Evolutionary conservation across 768 basidiomycete genomes (phyloP).

Genomic region (Hebeloma cylindrosporum): DNA sequence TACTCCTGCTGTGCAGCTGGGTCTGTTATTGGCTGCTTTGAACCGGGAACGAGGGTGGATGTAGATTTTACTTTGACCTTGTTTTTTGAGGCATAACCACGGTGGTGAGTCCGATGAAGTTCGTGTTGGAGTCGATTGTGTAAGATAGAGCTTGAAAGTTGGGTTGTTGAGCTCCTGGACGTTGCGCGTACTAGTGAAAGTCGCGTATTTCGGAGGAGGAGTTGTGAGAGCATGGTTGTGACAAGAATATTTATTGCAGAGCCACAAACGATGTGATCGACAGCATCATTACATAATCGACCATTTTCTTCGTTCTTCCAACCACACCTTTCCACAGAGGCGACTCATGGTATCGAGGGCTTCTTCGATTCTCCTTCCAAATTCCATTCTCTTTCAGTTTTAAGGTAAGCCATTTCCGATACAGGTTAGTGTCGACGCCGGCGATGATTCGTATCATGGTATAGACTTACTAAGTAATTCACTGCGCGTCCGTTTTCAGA

Average conservation of each 20-base stretch:
- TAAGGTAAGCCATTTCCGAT: too few relatives aligned
- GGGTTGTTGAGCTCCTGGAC: not conserved
- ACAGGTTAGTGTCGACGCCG: too few relatives aligned
- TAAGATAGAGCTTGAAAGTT: not conserved
- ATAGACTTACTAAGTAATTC: too few relatives aligned
- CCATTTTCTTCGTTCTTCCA: too few relatives aligned
- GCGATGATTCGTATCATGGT: too few relatives aligned
- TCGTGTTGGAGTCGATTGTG: not conserved
- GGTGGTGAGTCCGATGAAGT: conserved; percentile 5
- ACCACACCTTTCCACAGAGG: too few relatives aligned
- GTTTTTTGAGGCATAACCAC: conserved; percentile 33
- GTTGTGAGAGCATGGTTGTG: conserved; percentile 1
- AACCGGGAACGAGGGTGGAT: conserved; percentile 62
- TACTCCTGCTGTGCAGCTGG: conserved; percentile 59
- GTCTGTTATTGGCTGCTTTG: conserved; percentile 58
- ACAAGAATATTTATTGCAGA: not conserved
- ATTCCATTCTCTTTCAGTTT: too few relatives aligned
- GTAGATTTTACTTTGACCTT: conserved; percentile 56
- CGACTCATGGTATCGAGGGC: too few relatives aligned
- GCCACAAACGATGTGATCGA: conserved; percentile 1
- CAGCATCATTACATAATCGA: not conserved
- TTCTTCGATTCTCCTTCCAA: too few relatives aligned
- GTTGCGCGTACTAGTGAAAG: conserved; percentile 1
- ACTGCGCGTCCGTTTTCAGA: too few relatives aligned
- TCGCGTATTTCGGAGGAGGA: conserved; percentile 4